Conservation (phyloP, 306 rosid genomes). For the Fragaria iinumae region DNA sequence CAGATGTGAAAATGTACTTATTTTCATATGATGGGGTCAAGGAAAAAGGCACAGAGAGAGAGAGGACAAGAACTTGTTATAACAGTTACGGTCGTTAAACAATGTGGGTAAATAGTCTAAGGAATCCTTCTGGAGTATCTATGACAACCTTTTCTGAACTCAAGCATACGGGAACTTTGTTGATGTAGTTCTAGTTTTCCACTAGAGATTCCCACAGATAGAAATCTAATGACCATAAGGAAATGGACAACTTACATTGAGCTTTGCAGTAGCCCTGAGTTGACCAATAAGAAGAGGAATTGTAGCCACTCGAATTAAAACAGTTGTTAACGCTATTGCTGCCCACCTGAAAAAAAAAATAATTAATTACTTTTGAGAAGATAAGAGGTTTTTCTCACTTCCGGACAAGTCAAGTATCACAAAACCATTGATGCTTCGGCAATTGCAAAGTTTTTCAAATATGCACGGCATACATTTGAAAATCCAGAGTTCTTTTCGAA, state of each 20-base stretch:
- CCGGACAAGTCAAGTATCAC: background rate
- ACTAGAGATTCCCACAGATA: background rate
- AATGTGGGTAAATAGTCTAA: background rate
- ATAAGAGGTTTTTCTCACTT: background rate
- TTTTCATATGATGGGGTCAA: background rate
- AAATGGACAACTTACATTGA: conserved; percentile 50
- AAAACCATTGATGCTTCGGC: conserved; percentile 3
- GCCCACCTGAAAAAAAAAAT: conserved; percentile 68
- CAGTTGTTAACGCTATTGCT: conserved; percentile 63
- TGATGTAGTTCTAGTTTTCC: background rate
- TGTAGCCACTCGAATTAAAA: conserved; percentile 69
- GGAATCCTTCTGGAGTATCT: background rate
- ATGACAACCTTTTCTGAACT: background rate
- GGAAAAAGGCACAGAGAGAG: background rate
- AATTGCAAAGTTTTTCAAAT: background rate
- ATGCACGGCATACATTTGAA: background rate
- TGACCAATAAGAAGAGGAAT: conserved; percentile 72
- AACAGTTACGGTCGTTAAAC: background rate
- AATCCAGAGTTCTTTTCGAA: background rate
- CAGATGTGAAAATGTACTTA: background rate
- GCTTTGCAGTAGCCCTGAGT: conserved; percentile 79
- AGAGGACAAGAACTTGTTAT: background rate
- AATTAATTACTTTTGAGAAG: conserved; percentile 5
- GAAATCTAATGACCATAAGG: conserved; percentile 14
- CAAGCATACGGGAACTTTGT: background rate